Evolutionary conservation across 192 early-diverging fungal species (phyloP).

Genomic region (Mortierella hygrophila): DNA sequence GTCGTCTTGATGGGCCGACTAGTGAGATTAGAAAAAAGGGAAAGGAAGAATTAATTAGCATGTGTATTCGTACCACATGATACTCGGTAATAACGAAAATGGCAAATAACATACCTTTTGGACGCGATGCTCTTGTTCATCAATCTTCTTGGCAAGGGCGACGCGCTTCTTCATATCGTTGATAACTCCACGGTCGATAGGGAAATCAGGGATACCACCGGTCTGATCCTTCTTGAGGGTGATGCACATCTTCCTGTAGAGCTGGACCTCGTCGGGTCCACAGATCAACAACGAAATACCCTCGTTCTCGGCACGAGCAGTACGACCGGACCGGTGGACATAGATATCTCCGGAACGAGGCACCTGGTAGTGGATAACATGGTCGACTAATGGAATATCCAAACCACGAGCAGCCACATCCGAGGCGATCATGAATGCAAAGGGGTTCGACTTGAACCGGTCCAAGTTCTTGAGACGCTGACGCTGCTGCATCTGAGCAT

Average conservation of each 20-base stretch:
- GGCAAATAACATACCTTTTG: constrained; percentile 66
- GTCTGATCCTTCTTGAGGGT: constrained; percentile 80
- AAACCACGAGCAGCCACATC: constrained; percentile 97
- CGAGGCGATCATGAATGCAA: constrained; percentile 90
- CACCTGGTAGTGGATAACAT: constrained; percentile 96
- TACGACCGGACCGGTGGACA: constrained; percentile 95
- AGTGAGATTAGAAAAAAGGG: neutral
- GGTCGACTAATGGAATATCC: constrained; percentile 93
- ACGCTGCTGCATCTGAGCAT: constrained; percentile 97
- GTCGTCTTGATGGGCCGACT: constrained; percentile 51
- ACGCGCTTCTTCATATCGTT: constrained; percentile 81
- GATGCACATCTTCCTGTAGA: constrained; percentile 88
- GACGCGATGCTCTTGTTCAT: constrained; percentile 81
- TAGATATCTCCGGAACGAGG: constrained; percentile 95
- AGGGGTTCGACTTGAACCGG: constrained; percentile 77
- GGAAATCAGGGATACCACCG: constrained; percentile 79
- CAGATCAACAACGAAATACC: constrained; percentile 88
- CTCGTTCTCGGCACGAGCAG: constrained; percentile 86
- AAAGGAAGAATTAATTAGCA: neutral
- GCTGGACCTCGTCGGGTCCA: constrained; percentile 84
- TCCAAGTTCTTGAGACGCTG: constrained; percentile 96
- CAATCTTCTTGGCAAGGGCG: constrained; percentile 85
- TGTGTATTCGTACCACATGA: constrained; percentile 59
- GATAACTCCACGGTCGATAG: constrained; percentile 81
- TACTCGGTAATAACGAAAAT: neutral